Conservation (phyloP, 2,329 filamentous ascomycete genomes). For the Epichloe aotearoae region DNA sequence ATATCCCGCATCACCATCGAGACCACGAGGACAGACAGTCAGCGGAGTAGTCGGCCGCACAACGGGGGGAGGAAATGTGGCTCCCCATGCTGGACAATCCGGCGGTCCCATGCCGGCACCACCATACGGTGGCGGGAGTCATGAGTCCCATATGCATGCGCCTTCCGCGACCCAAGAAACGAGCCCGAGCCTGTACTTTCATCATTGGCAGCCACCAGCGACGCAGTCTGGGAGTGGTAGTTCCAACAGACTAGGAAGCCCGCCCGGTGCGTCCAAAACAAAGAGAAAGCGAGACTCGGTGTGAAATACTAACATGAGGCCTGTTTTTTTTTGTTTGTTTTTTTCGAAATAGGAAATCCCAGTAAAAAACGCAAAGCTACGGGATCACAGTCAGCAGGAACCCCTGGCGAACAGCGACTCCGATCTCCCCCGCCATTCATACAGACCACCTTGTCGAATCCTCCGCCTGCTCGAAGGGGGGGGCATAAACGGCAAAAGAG, state of each 20-base stretch:
- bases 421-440: constrained; percentile 21
- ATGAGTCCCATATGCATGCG: constrained; percentile 35
- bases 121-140: constrained; percentile 20
- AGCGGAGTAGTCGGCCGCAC: constrained; percentile 26
- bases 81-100: constrained; percentile 12
- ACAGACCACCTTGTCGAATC: constrained; percentile 15
- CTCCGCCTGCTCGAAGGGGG: constrained; percentile 13
- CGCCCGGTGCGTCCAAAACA: constrained; percentile 56
- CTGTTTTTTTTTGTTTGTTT: constrained; percentile 11
- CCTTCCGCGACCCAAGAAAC: constrained; percentile 47
- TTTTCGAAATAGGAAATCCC: constrained; percentile 44
- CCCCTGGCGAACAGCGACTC: constrained; percentile 17
- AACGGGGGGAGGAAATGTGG: constrained; percentile 30
- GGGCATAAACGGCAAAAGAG: constrained; percentile 24
- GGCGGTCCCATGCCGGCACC: constrained; percentile 16
- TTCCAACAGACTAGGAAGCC: constrained; percentile 56
- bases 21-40: constrained; percentile 37
- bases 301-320: constrained; percentile 23
- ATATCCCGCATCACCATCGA: constrained; percentile 37
- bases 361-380: constrained; percentile 71
- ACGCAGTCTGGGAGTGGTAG: constrained; percentile 42
- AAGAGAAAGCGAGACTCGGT: constrained; percentile 33
- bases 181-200: constrained; percentile 73
- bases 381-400: constrained; percentile 21
- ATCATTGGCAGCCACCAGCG: constrained; percentile 80